phyloP scores from a whole-genome alignment of 1,284 basidiomycete genomes.

The Sphagnurus paluster region DNA sequence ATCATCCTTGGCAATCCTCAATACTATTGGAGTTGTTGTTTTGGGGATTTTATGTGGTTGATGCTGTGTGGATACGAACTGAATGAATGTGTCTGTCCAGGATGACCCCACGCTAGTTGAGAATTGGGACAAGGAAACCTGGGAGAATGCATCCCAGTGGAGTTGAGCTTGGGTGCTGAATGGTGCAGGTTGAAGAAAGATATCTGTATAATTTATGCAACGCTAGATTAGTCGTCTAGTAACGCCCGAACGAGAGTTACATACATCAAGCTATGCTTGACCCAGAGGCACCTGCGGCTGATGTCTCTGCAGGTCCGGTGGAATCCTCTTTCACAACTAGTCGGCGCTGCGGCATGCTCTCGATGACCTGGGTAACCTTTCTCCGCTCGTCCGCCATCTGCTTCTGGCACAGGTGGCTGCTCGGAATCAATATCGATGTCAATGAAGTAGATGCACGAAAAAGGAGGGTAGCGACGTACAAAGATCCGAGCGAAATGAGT shows the following conservation, averaged over 20 bases:
- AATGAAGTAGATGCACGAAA: constrained; percentile 9
- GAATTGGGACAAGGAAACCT: constrained; percentile 67
- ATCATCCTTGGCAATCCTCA: background rate
- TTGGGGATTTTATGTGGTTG: background rate
- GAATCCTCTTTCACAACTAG: constrained; percentile 40
- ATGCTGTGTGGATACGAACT: background rate
- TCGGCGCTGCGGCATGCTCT: constrained; percentile 56
- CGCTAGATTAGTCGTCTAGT: background rate
- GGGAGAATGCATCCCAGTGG: constrained; percentile 52
- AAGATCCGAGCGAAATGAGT: constrained; percentile 42
- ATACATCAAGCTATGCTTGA: background rate
- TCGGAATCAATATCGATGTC: background rate
- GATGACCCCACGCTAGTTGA: constrained; percentile 71
- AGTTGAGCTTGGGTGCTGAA: constrained; percentile 21
- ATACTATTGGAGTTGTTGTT: background rate
- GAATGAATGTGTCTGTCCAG: constrained; percentile 32
- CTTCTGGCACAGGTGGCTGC: constrained; percentile 64
- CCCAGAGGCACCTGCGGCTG: background rate
- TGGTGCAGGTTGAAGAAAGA: background rate
- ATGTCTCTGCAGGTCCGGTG: constrained; percentile 17
- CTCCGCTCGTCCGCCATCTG: constrained; percentile 54
- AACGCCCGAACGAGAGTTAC: background rate
- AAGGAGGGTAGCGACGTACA: constrained; percentile 29
- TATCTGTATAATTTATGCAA: background rate
- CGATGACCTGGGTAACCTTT: constrained; percentile 56